Base-by-base conservation (phyloP, 768 basidiomycete species). In the Mycena indigotica region DNA sequence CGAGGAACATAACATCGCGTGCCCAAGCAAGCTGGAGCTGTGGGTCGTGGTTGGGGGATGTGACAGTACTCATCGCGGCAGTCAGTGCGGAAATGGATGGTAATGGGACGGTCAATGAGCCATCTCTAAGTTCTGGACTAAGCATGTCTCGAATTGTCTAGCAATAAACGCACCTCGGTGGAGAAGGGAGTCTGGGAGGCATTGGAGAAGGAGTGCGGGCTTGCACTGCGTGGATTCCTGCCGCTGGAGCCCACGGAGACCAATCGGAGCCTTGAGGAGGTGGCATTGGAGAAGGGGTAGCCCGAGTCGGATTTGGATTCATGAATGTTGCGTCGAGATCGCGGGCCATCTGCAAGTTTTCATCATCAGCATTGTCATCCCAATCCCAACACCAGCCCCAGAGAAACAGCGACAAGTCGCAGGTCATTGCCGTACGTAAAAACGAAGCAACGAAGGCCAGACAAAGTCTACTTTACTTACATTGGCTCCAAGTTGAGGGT, bases 1-100 rank as follows among this genome's bases (percentile, higher is more conserved):
- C 84, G 56, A 95, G 84, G 65, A 85, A 83, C 56, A 95, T 71
- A 55, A 95, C 89, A 61, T 96, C 93, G 49, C 91, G 80, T 16
- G 84, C 84, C 93, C 94, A 98, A 25, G 81, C 77, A 4, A 96
- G 70, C 64, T 86, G 85, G 40, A 85, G 77, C 0, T 74, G 68
- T 2, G 88, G 87, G 63, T 86, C 84, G 56, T 82, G 80, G 35
- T 66, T 66, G 1, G 86, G 80, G 2, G 77, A 72, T 52, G 87
- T 85, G 23, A 89, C 73, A 13, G 80, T 70, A 3, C 75, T 69
- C 0, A 83, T 67, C 1, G 82, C 84, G 0, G 80, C 75, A 4
- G 80, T 67, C 24, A 94, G 84, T 0, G 81, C 78, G 17, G 84
- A 67, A 39, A 89, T 70, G n/a, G 82, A 79, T 1, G 93, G 91